Evolutionary conservation across 345 rosid genomes (phyloP).

Genomic region (Diplotaxis tenuifolia): DNA sequence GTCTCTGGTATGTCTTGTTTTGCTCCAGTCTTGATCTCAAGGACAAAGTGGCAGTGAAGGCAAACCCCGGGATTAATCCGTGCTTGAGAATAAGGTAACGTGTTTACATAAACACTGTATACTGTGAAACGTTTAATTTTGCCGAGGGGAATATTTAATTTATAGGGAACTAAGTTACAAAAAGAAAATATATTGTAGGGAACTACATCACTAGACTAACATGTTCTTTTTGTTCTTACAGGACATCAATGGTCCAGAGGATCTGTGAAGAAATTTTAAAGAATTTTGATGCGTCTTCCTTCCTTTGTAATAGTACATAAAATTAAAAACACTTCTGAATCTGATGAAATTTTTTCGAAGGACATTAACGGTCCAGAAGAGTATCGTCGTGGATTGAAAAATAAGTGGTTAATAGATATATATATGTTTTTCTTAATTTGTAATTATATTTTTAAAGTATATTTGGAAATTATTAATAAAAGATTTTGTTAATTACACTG

Average conservation of each 20-base stretch:
- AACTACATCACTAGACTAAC: background rate
- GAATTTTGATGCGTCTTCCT: background rate
- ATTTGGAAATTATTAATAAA: no score
- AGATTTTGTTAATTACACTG: no score
- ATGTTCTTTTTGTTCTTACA: constrained; percentile 28
- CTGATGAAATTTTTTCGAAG: background rate
- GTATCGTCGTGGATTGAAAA: background rate
- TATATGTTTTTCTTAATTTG: no score
- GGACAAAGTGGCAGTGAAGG: constrained; percentile 67
- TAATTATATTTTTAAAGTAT: no score
- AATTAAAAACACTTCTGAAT: background rate
- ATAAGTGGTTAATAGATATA: background rate
- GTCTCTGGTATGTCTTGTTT: constrained; percentile 55
- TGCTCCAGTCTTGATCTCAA: constrained; percentile 38
- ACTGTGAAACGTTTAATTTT: background rate
- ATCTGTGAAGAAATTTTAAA: constrained; percentile 42
- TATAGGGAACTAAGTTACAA: no score
- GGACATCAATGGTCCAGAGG: constrained; percentile 70
- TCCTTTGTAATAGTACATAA: background rate
- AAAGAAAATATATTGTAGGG: no score
- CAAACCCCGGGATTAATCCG: constrained; percentile 58
- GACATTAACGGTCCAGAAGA: no score
- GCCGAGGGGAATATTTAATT: no score
- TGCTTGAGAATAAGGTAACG: constrained; percentile 67
- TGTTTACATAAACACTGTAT: background rate